Conservation (phyloP, 768 basidiomycete species). For the Mycena albidolilacea region DNA sequence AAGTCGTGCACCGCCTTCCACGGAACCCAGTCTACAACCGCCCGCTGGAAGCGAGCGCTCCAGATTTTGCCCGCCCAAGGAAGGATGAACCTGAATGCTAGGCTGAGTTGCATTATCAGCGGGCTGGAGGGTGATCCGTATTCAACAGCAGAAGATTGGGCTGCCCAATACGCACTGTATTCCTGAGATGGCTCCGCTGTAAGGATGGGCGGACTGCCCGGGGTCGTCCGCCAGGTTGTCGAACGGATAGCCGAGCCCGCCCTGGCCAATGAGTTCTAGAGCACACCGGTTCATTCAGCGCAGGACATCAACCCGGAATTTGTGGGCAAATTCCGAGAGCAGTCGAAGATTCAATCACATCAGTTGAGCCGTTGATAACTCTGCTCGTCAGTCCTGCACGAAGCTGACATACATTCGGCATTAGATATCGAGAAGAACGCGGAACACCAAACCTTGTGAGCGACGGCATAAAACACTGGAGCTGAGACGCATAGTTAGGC, state of each 20-base stretch:
- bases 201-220: background rate
- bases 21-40: slow-evolving; percentile 4
- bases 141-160: background rate
- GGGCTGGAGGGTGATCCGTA: background rate
- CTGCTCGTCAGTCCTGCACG: background rate
- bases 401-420: background rate
- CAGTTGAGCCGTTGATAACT: background rate
- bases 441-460: background rate
- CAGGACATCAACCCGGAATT: slow-evolving; percentile 2
- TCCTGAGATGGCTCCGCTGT: background rate
- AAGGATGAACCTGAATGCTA: background rate
- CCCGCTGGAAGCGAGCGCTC: background rate
- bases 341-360: background rate
- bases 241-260: slow-evolving; percentile 12
- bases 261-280: slow-evolving; percentile 4
- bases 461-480: slow-evolving; percentile 16
- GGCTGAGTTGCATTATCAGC: background rate
- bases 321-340: too few relatives aligned
- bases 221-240: slow-evolving; percentile 1
- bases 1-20: background rate
- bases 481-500: background rate
- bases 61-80: background rate
- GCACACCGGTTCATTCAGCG: background rate
- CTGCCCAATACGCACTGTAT: background rate
- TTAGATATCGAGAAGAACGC: background rate